Evolutionary conservation across 1,139 yeast genomes (phyloP), one percentile per base, ranked within the genome.

Genomic region (Sugiyamaella xylanicola): DNA sequence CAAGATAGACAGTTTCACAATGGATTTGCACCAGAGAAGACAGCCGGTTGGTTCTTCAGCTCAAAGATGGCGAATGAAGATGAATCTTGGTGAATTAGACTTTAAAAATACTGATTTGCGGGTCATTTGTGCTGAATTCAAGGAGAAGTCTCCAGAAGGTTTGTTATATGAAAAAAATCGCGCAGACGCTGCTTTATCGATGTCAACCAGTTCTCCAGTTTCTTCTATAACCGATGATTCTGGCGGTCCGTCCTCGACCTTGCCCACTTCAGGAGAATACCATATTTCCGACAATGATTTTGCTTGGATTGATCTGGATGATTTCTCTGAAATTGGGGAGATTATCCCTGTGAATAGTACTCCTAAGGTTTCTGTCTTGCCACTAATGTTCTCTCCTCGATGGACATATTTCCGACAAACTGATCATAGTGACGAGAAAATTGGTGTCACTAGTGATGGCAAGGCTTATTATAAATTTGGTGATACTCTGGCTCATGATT

Each of bases 11-110:
- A 76, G 77, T 5, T 89, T 92, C 65, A 71, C 79, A 2, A 76
- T 93, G 73, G 98, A 92, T 67, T 70, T 92, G 36, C 98, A 93
- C 67, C 97, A 87, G 65, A 77, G 96, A 48, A 86, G 88, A 62
- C 93, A 89, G 66, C 77, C 85, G 20, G 76, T 82, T 3, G 77
- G 80, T 2, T 77, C 81, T 51, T 77, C 79, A 32, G 76, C 85
- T 51, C 80, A 84, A 54, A 78, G 84, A 27, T 80, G 84, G 61
- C 80, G 81, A 56, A 79, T 91, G 76, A 84, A 84, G 63, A 82
- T 92, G 80, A 82, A 85, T 61, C 77, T 82, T 56, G 97, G 93
- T 3, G 93, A 89, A 64, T 77, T 90, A 40, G 89, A 86, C 63
- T 80, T 87, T 56, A 77, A 79, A 36, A 79, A 79, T 27, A 84